A percentile compares a stretch with the other conserved stretches of the same genome.
phyloP scores from a whole-genome alignment of 768 basidiomycete species.

The Termitomyces sp. region DNA sequence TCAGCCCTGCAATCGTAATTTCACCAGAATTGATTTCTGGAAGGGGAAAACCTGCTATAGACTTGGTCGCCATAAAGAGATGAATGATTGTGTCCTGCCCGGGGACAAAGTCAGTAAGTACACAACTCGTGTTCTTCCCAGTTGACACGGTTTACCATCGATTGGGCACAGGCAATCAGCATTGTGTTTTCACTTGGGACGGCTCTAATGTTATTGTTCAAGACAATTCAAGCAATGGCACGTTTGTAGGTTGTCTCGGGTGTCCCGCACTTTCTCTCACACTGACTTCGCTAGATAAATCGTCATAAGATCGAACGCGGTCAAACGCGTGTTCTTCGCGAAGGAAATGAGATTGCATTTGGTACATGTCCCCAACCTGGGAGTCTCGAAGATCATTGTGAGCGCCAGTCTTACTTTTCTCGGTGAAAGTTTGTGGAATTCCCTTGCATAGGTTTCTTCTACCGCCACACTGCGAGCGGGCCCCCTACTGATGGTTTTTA shows the following conservation, averaged over 20 bases:
- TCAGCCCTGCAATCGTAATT: constrained; percentile 49
- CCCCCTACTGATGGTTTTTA: constrained; percentile 49
- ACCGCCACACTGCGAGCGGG: constrained; percentile 53
- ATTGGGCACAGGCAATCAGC: constrained; percentile 42
- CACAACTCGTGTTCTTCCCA: neutral
- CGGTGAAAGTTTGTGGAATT: neutral
- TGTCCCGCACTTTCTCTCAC: neutral
- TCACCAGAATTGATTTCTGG: constrained; percentile 58
- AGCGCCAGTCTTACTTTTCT: constrained; percentile 19
- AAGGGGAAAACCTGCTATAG: constrained; percentile 41
- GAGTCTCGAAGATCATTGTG: constrained; percentile 69
- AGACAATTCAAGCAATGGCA: constrained; percentile 69
- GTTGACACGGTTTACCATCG: constrained; percentile 1
- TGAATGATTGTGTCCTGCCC: constrained; percentile 51
- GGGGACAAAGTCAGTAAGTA: constrained; percentile 73
- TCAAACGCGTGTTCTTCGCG: constrained; percentile 49
- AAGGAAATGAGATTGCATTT: constrained; percentile 87
- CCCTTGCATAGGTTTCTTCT: constrained; percentile 56
- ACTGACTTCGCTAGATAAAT: constrained; percentile 47
- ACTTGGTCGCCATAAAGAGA: constrained; percentile 47
- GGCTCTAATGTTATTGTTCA: constrained; percentile 43
- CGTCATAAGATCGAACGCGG: constrained; percentile 56
- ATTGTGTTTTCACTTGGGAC: constrained; percentile 58
- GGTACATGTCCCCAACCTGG: constrained; percentile 51
- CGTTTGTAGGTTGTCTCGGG: constrained; percentile 42